Percentiles rank a stretch among this genome's conserved stretches.
Conservation (phyloP, 805 yeast genomes). For the Hemisphaericaspora nanyangensis region DNA sequence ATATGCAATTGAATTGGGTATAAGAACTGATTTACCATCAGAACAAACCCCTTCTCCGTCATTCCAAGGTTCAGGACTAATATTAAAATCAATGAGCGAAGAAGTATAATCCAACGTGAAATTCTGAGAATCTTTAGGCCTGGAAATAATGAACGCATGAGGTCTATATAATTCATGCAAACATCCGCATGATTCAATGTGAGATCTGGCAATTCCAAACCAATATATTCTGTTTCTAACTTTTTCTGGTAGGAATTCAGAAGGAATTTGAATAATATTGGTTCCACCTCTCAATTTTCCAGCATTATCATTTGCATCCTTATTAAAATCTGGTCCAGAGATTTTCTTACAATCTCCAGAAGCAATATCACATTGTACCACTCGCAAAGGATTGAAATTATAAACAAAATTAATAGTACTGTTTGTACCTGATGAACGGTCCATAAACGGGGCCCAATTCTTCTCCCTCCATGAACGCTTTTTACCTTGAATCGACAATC, state of each 20-base stretch:
- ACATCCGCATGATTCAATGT: slow-evolving; percentile 13
- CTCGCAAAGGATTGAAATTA: slow-evolving; percentile 21
- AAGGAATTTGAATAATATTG: slow-evolving; percentile 6
- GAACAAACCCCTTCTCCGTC: slow-evolving; percentile 7
- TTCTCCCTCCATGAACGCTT: slow-evolving; percentile 15
- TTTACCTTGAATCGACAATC: slow-evolving; percentile 1
- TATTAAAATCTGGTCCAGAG: slow-evolving; percentile 1
- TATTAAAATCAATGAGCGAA: slow-evolving; percentile 30
- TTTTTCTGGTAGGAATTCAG: slow-evolving; percentile 2
- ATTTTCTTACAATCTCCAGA: slow-evolving; percentile 7
- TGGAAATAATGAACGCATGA: slow-evolving; percentile 10
- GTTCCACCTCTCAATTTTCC: slow-evolving; percentile 5
- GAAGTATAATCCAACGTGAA: slow-evolving; percentile 17
- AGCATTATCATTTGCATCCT: slow-evolving; percentile 1
- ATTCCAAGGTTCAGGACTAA: slow-evolving; percentile 24
- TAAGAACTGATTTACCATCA: slow-evolving; percentile 21
- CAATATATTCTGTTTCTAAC: slow-evolving; percentile 7
- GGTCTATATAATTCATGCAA: slow-evolving; percentile 13
- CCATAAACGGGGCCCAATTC: slow-evolving; percentile 36
- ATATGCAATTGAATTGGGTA: slow-evolving; percentile 26
- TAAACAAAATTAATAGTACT: slow-evolving; percentile 24
- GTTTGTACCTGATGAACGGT: slow-evolving; percentile 15
- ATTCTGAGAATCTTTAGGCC: slow-evolving; percentile 1
- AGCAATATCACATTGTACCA: slow-evolving; percentile 13
- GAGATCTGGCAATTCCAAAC: slow-evolving; percentile 16